Evolutionary conservation across 225 moss, liverwort and hornwort species (phyloP), one percentile per base, ranked within the genome.

Genomic region (Anthoceros angustus): DNA sequence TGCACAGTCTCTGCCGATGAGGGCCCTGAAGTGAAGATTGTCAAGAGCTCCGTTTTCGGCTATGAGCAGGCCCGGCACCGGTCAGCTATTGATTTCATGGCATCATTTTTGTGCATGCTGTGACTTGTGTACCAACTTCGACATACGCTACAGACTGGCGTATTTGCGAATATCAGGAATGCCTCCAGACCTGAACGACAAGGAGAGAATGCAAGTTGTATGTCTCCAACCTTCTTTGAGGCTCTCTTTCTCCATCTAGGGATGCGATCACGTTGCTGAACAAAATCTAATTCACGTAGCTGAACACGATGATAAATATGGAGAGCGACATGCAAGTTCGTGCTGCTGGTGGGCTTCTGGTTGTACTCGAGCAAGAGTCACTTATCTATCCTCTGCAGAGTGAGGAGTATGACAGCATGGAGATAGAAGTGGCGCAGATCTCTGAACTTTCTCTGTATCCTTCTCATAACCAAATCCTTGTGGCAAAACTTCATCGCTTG

Each of bases 381-480:
- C 72, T 92, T n/a, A 80, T 88, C 66, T 80, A 80, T 70, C 62
- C 69, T 55, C 70, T 71, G 41, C 69, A 73, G 64, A 71, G 43
- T 66, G 80, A 81, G 38, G 74, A 77, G 38, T 75, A 74, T 65
- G 78, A 72, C 45, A 75, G 74, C 71, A 75, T 74, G 40, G 72
- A 79, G 66, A 62, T 83, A 41, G 78, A 84, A 71, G 86, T 92
- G 43, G 85, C 83, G 66, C 75, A 69, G 62, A 76, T 98, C 64
- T 80, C 80, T 70, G 98, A 98, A 77, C 72, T 98, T 64, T 98
- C 89, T 49, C 73, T 92, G 98, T 98, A 98, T 94, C 90, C 77
- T 66, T 48, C 43, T 63, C 32, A 12, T 64, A 12, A 70, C 70
- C 69, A 60, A 49, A 32, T 32, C 32, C 32, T 4, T 61, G 63